These are phyloP conservation scores for Lentithecium fluviatile DNA, from an alignment of 495 filamentous ascomycete species.

Conservation along the genomic window DNA sequence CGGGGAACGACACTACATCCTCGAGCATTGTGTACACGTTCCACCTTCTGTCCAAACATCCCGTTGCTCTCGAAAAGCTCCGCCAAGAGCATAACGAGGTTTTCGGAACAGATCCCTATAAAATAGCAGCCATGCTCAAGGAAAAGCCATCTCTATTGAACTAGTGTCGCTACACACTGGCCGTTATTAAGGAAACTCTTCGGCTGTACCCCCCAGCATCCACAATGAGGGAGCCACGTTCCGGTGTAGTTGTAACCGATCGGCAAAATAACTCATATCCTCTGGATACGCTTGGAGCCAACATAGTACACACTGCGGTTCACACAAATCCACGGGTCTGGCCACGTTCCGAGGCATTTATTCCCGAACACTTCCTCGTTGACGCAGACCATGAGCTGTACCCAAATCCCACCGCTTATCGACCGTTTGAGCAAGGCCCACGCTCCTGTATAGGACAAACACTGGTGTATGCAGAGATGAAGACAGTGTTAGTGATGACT, in stretches of 20 bases:
- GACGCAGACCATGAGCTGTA: constrained; percentile 15
- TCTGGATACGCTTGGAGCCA: constrained; percentile 35
- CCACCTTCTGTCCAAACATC: constrained; percentile 51
- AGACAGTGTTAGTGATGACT: constrained; percentile 49
- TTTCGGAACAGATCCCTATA: constrained; percentile 2
- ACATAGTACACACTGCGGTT: constrained; percentile 20
- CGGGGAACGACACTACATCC: constrained; percentile 53
- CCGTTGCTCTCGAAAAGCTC: constrained; percentile 30
- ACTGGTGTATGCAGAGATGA: constrained; percentile 32
- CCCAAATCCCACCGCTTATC: constrained; percentile 10
- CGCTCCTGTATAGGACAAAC: constrained; percentile 57
- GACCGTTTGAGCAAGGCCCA: constrained; percentile 45
- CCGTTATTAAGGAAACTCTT: constrained; percentile 29
- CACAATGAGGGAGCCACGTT: constrained; percentile 11
- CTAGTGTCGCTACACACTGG: constrained; percentile 19
- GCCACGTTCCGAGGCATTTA: constrained; percentile 6
- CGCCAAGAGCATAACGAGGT: constrained; percentile 15
- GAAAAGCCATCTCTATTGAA: constrained; percentile 19
- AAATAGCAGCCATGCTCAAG: constrained; percentile 9
- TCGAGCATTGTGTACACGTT: constrained; percentile 46
- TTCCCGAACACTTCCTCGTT: constrained; percentile 29
- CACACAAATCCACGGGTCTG: constrained; percentile 24
- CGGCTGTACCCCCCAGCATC: constrained; percentile 24
- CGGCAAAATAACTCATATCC: constrained; percentile 38
- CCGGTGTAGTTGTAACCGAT: constrained; percentile 26